Conservation (phyloP, 1,284 basidiomycete species). For the Neonothopanus nambi region DNA sequence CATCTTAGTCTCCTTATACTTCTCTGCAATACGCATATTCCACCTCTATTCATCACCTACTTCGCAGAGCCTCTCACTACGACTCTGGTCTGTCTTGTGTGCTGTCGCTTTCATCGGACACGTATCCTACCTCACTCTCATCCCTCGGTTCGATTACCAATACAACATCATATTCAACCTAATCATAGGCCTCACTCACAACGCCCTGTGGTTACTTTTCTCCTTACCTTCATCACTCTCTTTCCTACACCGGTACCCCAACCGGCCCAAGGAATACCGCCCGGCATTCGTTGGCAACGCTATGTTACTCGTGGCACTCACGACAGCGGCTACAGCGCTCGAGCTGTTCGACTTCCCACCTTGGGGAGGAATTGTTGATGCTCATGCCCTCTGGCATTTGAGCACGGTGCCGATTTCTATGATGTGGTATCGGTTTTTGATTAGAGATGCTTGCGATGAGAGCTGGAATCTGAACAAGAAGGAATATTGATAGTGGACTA, state of each 20-base stretch:
- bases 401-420: slow-evolving; percentile 80
- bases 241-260: slow-evolving; percentile 54
- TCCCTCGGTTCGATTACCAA: slow-evolving; percentile 88
- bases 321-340: slow-evolving; percentile 76
- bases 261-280: slow-evolving; percentile 50
- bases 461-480: slow-evolving; percentile 56
- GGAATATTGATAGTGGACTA: neutral
- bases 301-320: slow-evolving; percentile 66
- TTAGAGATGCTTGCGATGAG: slow-evolving; percentile 65
- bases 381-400: slow-evolving; percentile 94
- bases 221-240: slow-evolving; percentile 55
- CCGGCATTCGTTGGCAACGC: slow-evolving; percentile 56
- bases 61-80: slow-evolving; percentile 15
- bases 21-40: slow-evolving; percentile 74
- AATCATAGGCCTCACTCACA: slow-evolving; percentile 75
- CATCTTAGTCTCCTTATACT: slow-evolving; percentile 77
- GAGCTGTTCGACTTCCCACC: slow-evolving; percentile 96
- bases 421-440: slow-evolving; percentile 84
- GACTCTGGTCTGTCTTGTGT: slow-evolving; percentile 49
- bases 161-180: slow-evolving; percentile 95
- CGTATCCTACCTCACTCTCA: slow-evolving; percentile 74
- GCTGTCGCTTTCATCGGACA: slow-evolving; percentile 61
- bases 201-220: slow-evolving; percentile 84
- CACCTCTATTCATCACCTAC: slow-evolving; percentile 62
- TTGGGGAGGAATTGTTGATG: slow-evolving; percentile 76